Conservation (phyloP, 768 basidiomycete species). For the Suillus clintonianus region DNA sequence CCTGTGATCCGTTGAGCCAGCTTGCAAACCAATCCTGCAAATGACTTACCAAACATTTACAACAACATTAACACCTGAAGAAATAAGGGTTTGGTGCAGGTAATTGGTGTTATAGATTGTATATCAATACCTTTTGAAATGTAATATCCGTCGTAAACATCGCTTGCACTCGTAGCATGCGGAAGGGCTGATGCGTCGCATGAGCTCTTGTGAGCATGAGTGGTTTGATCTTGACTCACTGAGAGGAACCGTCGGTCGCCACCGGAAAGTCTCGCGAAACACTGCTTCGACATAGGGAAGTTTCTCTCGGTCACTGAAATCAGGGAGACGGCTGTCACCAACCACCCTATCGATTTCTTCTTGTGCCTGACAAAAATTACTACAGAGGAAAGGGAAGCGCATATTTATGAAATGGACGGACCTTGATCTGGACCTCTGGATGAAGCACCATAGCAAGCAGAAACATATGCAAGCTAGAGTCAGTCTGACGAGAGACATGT, state of each 20-base stretch:
- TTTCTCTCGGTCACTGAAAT: conserved; percentile 23
- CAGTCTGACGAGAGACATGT: conserved; percentile 11
- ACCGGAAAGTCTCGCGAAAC: conserved; percentile 32
- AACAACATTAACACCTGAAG: conserved; percentile 20
- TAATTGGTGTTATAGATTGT: neutral
- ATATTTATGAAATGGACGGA: neutral
- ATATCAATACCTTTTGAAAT: conserved; percentile 27
- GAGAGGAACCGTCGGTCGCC: conserved; percentile 28
- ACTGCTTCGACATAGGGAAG: conserved; percentile 36
- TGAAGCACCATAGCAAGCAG: conserved; percentile 35
- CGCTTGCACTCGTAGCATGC: conserved; percentile 21
- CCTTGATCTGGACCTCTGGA: conserved; percentile 30
- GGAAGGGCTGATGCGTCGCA: conserved; percentile 18
- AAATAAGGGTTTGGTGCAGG: neutral
- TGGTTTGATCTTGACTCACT: conserved; percentile 17
- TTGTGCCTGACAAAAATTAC: conserved; percentile 16
- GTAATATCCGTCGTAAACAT: conserved; percentile 31
- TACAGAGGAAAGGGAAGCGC: conserved; percentile 5
- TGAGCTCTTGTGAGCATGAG: neutral
- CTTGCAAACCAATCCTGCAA: neutral
- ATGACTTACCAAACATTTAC: conserved; percentile 25
- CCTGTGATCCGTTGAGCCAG: conserved; percentile 27
- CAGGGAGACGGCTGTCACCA: conserved; percentile 31
- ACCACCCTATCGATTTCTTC: conserved; percentile 33
- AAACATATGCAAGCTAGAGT: conserved; percentile 22